These are phyloP conservation scores for Colletotrichum sp. DNA, from an alignment of 2,329 filamentous ascomycete genomes.

Conservation along the genomic window DNA sequence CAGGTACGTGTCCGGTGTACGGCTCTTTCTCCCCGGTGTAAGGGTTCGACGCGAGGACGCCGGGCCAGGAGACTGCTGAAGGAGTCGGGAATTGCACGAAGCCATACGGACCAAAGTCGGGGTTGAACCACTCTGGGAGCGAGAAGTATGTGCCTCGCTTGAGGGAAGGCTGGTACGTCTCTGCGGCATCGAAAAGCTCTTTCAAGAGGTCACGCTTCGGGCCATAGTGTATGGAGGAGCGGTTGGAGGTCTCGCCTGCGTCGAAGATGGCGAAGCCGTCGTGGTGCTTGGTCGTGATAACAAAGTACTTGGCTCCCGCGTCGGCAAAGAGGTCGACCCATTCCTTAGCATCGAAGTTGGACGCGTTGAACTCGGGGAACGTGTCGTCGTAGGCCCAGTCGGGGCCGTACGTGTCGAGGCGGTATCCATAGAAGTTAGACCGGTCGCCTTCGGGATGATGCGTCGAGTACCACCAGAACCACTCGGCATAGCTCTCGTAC, in stretches of 20 bases:
- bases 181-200: constrained; percentile 43
- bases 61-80: constrained; percentile 35
- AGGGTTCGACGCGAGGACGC: constrained; percentile 35
- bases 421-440: constrained; percentile 47
- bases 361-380: constrained; percentile 57
- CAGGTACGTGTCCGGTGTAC: constrained; percentile 44
- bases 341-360: constrained; percentile 52
- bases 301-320: constrained; percentile 55
- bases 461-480: constrained; percentile 53
- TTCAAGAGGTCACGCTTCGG: constrained; percentile 29
- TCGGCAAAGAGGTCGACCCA: constrained; percentile 60
- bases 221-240: constrained; percentile 43
- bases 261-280: constrained; percentile 53
- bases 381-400: constrained; percentile 61
- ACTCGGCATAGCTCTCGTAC: constrained; percentile 47
- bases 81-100: constrained; percentile 42
- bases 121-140: constrained; percentile 55
- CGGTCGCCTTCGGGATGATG: constrained; percentile 14
- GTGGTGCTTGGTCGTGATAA: constrained; percentile 51
- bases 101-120: constrained; percentile 46
- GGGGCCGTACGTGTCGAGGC: constrained; percentile 54
- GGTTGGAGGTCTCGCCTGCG: constrained; percentile 38
- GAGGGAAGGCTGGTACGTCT: neutral
- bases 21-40: constrained; percentile 45
- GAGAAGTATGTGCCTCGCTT: constrained; percentile 51